Evolutionary conservation across 2,329 filamentous ascomycete genomes (phyloP).

Genomic region (Thermoascus crustaceus): DNA sequence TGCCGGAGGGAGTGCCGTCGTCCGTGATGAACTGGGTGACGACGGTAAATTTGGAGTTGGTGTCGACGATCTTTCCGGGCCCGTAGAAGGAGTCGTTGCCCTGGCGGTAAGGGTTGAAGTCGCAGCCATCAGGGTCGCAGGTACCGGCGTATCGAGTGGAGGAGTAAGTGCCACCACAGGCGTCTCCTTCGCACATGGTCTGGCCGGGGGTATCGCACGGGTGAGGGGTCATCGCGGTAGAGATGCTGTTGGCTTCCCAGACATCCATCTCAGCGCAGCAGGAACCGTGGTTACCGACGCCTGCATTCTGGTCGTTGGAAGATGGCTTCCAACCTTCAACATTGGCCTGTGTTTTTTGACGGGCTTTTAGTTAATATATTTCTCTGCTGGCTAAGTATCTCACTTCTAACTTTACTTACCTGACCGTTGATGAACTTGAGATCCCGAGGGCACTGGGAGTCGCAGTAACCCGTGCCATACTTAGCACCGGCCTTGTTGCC

Average conservation of each 20-base stretch:
- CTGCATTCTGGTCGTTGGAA: constrained; percentile 46
- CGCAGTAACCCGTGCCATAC: constrained; percentile 58
- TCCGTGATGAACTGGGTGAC: constrained; percentile 58
- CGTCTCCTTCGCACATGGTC: constrained; percentile 43
- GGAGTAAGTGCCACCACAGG: constrained; percentile 48
- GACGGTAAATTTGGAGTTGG: constrained; percentile 53
- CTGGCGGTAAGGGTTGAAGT: constrained; percentile 62
- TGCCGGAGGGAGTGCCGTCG: constrained; percentile 43
- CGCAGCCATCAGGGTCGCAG: constrained; percentile 63
- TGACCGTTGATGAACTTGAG: constrained; percentile 47
- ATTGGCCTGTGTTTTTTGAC: constrained; percentile 44
- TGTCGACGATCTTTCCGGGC: constrained; percentile 50
- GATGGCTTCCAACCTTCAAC: constrained; percentile 47
- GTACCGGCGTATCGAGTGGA: constrained; percentile 50
- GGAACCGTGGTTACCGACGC: constrained; percentile 47
- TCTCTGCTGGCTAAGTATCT: constrained; percentile 1
- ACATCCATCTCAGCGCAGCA: constrained; percentile 64
- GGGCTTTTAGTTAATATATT: constrained; percentile 25
- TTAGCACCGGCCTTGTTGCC: constrained; percentile 51
- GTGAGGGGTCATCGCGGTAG: constrained; percentile 58
- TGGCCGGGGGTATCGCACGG: constrained; percentile 48
- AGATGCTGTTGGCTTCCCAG: constrained; percentile 62
- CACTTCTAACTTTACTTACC: constrained; percentile 28
- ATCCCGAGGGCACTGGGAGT: constrained; percentile 49
- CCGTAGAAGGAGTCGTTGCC: constrained; percentile 59